These are phyloP conservation scores for Euptelea pleiosperma DNA, from an alignment of 164 flowering plant genomes.

Conservation along the genomic window DNA sequence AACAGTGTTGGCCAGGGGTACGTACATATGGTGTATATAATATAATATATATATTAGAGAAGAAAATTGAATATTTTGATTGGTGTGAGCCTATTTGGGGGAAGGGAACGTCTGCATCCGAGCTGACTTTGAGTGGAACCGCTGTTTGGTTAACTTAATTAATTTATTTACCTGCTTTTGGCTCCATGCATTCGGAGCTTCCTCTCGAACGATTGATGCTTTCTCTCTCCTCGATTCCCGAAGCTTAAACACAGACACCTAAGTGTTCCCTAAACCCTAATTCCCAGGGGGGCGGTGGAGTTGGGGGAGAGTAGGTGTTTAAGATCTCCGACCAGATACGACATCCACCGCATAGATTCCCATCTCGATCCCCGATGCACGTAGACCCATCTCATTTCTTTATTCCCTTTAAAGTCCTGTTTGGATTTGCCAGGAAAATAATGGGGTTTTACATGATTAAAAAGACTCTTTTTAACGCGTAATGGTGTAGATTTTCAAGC, in stretches of 20 bases:
- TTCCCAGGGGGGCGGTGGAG: no score
- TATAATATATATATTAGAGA: no score
- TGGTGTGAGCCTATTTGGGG: no score
- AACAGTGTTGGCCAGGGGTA: no score
- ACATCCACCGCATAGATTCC: conserved; percentile 27
- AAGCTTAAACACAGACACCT: conserved; percentile 15
- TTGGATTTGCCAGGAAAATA: no score
- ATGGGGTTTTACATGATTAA: no score
- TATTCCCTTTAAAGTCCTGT: no score
- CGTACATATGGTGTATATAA: no score
- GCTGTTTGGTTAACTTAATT: conserved; percentile 5
- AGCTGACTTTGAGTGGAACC: conserved; percentile 11
- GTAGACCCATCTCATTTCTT: no score
- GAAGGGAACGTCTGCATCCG: conserved; percentile 1
- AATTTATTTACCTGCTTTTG: conserved; percentile 25
- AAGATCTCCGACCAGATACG: conserved; percentile 29
- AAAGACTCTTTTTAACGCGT: no score
- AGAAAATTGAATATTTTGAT: no score
- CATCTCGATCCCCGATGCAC: neutral
- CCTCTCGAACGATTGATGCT: conserved; percentile 24
- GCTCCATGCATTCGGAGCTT: conserved; percentile 34
- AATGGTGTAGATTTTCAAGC: no score
- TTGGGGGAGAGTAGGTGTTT: neutral
- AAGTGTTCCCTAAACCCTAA: conserved; percentile 19
- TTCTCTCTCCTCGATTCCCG: conserved; percentile 23